phyloP scores from a whole-genome alignment of 1,139 yeast species.

The Sugiyamaella novakii region DNA sequence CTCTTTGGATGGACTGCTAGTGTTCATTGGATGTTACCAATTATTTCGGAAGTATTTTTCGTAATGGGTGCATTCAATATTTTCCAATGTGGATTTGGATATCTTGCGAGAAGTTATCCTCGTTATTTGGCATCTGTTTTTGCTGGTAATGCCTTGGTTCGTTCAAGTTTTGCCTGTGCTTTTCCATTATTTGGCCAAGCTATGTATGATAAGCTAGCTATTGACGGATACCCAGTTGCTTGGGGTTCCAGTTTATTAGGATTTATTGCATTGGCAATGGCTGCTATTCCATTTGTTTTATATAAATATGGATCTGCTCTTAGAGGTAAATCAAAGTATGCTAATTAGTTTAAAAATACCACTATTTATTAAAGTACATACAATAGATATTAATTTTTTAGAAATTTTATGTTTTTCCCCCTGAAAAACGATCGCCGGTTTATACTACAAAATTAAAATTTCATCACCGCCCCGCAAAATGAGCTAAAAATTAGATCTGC shows the following conservation, averaged over 20 bases:
- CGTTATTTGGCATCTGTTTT: slow-evolving; percentile 65
- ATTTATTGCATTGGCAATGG: slow-evolving; percentile 48
- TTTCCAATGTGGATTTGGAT: slow-evolving; percentile 71
- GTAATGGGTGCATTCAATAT: slow-evolving; percentile 74
- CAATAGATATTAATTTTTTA: no score
- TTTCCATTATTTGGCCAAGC: slow-evolving; percentile 63
- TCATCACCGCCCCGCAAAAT: no score
- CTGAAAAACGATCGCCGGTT: no score
- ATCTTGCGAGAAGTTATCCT: slow-evolving; percentile 74
- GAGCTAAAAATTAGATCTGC: no score
- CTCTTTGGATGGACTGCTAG: slow-evolving; percentile 61
- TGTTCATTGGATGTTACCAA: slow-evolving; percentile 80
- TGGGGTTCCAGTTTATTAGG: slow-evolving; percentile 59
- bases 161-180: slow-evolving; percentile 59
- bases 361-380: no score
- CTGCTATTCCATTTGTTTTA: slow-evolving; percentile 42
- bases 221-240: slow-evolving; percentile 55
- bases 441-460: no score
- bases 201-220: slow-evolving; percentile 51
- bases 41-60: slow-evolving; percentile 64
- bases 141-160: slow-evolving; percentile 56
- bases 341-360: no score
- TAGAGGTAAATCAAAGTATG: slow-evolving; percentile 35
- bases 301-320: slow-evolving; percentile 30
- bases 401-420: no score